Percentiles rank a stretch among this genome's conserved stretches.
Evolutionary conservation across 768 basidiomycete species (phyloP).

Genomic region (Amanita phalloides): DNA sequence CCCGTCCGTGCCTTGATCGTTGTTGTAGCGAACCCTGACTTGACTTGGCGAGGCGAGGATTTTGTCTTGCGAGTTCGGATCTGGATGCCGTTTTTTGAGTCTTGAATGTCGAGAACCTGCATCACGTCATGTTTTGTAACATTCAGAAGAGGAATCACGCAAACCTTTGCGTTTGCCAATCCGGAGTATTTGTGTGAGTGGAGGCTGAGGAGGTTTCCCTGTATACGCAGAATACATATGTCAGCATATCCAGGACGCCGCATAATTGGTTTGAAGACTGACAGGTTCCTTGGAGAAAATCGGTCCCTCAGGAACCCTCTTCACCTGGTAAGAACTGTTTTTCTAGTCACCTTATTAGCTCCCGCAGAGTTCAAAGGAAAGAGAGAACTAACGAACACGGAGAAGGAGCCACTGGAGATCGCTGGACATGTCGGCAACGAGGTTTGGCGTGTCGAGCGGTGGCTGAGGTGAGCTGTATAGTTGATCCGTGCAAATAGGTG

Average conservation of each 20-base stretch:
- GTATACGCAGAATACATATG: background rate
- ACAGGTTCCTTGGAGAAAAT: constrained; percentile 82
- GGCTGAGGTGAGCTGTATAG: constrained; percentile 32
- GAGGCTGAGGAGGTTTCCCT: constrained; percentile 83
- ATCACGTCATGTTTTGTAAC: background rate
- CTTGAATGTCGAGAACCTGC: constrained; percentile 58
- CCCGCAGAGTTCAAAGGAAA: background rate
- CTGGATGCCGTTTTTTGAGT: constrained; percentile 43
- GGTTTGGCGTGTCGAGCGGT: constrained; percentile 12
- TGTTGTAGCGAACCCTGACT: constrained; percentile 33
- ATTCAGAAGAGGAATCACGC: background rate
- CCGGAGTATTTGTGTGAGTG: constrained; percentile 94
- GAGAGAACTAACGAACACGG: constrained; percentile 44
- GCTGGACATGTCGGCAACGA: constrained; percentile 51
- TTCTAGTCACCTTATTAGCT: constrained; percentile 33
- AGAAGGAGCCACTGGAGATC: constrained; percentile 93
- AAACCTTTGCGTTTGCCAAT: constrained; percentile 73
- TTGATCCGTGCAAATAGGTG: constrained; percentile 19
- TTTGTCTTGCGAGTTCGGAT: constrained; percentile 59
- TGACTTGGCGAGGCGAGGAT: constrained; percentile 40
- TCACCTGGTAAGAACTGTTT: constrained; percentile 80
- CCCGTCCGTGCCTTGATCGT: constrained; percentile 62
- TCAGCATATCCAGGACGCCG: background rate
- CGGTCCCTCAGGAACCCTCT: constrained; percentile 61
- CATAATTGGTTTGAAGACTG: constrained; percentile 18